phyloP scores from a whole-genome alignment of 192 early-diverging fungal species.

The Entomortierella lignicola region DNA sequence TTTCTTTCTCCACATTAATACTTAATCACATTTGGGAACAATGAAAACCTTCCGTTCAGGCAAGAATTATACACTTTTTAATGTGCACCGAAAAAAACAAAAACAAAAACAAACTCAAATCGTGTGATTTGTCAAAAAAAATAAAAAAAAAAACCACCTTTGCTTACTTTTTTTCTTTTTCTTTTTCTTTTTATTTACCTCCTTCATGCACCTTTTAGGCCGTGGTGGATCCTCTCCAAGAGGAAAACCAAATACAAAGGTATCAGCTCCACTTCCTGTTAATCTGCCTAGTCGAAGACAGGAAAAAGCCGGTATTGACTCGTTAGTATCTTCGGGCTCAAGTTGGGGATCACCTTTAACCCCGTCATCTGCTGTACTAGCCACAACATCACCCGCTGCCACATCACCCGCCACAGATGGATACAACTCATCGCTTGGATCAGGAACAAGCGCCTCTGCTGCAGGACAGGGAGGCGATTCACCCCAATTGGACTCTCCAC shows the following conservation, averaged over 20 bases:
- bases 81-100: too few species aligned
- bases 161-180: not conserved
- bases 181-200: not conserved
- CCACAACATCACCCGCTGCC: constrained; percentile 8
- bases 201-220: not conserved
- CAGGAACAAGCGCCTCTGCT: not conserved
- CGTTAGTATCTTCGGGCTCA: constrained; percentile 22
- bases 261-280: constrained; percentile 41
- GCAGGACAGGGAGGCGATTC: constrained; percentile 27
- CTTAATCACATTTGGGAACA: not conserved
- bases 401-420: constrained; percentile 17
- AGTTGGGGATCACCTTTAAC: constrained; percentile 43
- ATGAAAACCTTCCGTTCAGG: constrained; percentile 22
- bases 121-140: not conserved
- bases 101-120: too few species aligned
- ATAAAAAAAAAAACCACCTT: not conserved
- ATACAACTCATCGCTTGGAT: not conserved
- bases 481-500: constrained; percentile 25
- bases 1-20: not conserved
- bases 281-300: constrained; percentile 46
- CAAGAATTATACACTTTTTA: not conserved
- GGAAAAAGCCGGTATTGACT: constrained; percentile 32
- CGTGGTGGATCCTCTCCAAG: constrained; percentile 11
- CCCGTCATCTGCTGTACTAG: constrained; percentile 15
- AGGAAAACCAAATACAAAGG: constrained; percentile 34